A percentile compares a stretch with the other conserved stretches of the same genome.
Conservation (phyloP, 805 yeast genomes). For the Saccharomycopsis sp. region DNA sequence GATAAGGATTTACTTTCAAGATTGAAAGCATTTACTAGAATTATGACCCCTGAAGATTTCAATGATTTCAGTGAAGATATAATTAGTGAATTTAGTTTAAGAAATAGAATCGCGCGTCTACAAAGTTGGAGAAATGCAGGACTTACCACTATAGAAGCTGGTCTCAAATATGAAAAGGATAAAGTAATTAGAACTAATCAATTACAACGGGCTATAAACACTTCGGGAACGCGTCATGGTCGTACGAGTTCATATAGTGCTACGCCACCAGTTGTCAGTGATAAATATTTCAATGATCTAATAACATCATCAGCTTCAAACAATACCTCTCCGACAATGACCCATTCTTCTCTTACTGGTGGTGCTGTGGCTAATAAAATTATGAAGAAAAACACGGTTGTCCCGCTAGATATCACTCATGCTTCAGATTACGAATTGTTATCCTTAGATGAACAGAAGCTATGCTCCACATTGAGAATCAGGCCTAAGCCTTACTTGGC, state of each 20-base stretch:
- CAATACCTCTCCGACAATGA: not conserved
- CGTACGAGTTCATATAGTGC: conserved; percentile 25
- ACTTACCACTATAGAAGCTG: conserved; percentile 74
- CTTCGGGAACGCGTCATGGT: conserved; percentile 30
- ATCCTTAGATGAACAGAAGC: conserved; percentile 78
- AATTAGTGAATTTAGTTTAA: conserved; percentile 66
- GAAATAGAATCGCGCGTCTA: conserved; percentile 78
- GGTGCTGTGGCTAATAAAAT: not conserved
- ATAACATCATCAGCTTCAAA: conserved; percentile 4
- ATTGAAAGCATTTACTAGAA: conserved; percentile 72
- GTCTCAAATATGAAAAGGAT: conserved; percentile 82
- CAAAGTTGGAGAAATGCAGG: conserved; percentile 95
- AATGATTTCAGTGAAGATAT: conserved; percentile 67
- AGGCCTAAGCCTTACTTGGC: conserved; percentile 92
- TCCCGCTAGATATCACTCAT: conserved; percentile 61
- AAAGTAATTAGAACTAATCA: conserved; percentile 60
- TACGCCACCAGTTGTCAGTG: conserved; percentile 5
- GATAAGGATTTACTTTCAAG: conserved; percentile 75
- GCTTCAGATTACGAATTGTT: conserved; percentile 78
- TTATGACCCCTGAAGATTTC: conserved; percentile 78
- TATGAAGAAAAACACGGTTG: conserved; percentile 35
- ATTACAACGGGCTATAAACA: conserved; percentile 42
- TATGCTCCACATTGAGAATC: conserved; percentile 78
- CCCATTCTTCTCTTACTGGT: not conserved
- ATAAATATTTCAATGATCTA: conserved; percentile 14